phyloP scores from a whole-genome alignment of 768 basidiomycete species.

The Leccinum sublutescens region DNA sequence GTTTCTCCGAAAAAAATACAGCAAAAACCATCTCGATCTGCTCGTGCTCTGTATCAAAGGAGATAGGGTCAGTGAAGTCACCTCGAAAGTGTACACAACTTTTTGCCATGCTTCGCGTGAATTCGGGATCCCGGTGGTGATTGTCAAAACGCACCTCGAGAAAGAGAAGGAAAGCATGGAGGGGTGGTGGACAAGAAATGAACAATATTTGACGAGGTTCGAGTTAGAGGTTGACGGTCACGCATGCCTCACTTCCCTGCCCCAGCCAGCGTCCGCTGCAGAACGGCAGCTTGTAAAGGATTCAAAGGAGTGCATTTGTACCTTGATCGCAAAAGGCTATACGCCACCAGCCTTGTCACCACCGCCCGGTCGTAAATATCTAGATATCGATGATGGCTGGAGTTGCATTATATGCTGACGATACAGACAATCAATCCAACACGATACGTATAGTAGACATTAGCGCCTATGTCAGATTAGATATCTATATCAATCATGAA shows the following conservation, averaged over 20 bases:
- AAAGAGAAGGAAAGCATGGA: conserved; percentile 28
- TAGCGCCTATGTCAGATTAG: background rate
- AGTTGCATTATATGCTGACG: conserved; percentile 23
- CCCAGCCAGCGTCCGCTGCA: conserved; percentile 15
- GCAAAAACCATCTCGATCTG: conserved; percentile 19
- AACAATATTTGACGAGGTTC: conserved; percentile 17
- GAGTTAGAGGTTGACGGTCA: conserved; percentile 28
- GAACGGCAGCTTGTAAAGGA: background rate
- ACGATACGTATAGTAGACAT: background rate
- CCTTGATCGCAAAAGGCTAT: conserved; percentile 11
- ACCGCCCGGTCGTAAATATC: conserved; percentile 7
- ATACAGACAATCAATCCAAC: background rate
- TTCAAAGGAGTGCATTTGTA: conserved; percentile 15
- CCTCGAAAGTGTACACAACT: conserved; percentile 15
- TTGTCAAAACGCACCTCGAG: conserved; percentile 41
- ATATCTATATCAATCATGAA: background rate
- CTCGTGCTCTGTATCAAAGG: conserved; percentile 25
- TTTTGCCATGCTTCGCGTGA: conserved; percentile 36
- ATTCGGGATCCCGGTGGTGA: conserved; percentile 33
- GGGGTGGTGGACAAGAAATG: conserved; percentile 31
- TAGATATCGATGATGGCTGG: background rate
- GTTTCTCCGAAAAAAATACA: conserved; percentile 34
- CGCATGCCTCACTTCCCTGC: conserved; percentile 29
- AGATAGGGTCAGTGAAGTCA: conserved; percentile 12
- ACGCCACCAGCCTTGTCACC: background rate